Evolutionary conservation across 2,329 filamentous ascomycete species (phyloP).

Genomic region (Claviceps maximensis): DNA sequence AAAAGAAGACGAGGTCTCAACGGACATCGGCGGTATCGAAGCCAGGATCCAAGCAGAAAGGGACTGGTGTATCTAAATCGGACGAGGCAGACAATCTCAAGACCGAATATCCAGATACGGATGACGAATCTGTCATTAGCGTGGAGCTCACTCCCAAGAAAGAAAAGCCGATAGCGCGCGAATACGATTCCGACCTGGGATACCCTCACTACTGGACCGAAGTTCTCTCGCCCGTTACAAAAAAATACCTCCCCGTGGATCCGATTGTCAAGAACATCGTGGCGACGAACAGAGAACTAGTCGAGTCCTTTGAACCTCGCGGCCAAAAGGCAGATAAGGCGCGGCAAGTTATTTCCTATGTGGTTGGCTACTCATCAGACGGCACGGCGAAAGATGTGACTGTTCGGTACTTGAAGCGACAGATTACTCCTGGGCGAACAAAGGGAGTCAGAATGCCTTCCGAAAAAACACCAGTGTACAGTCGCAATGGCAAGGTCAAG

Average conservation of each 20-base stretch:
- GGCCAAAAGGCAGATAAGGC: slow-evolving; percentile 72
- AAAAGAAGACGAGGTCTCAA: not conserved
- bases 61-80: not conserved
- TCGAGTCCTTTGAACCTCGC: slow-evolving; percentile 68
- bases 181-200: slow-evolving; percentile 62
- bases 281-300: slow-evolving; percentile 57
- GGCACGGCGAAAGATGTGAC: slow-evolving; percentile 92
- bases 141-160: slow-evolving; percentile 31
- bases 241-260: slow-evolving; percentile 69
- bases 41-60: not conserved
- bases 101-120: slow-evolving; percentile 32
- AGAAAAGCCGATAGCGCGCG: slow-evolving; percentile 23
- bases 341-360: slow-evolving; percentile 82
- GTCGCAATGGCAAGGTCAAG: slow-evolving; percentile 63
- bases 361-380: slow-evolving; percentile 70
- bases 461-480: slow-evolving; percentile 71
- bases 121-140: slow-evolving; percentile 47
- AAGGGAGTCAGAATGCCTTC: slow-evolving; percentile 69
- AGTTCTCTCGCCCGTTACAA: slow-evolving; percentile 67
- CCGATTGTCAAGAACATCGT: slow-evolving; percentile 55
- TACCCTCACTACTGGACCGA: slow-evolving; percentile 93
- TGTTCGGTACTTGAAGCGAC: slow-evolving; percentile 72
- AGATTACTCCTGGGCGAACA: slow-evolving; percentile 73
- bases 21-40: not conserved
- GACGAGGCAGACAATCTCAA: slow-evolving; percentile 32